Evolutionary conservation across 2,329 filamentous ascomycete genomes (phyloP), one percentile per base, ranked within the genome.

Genomic region (Apiospora saccharicola): DNA sequence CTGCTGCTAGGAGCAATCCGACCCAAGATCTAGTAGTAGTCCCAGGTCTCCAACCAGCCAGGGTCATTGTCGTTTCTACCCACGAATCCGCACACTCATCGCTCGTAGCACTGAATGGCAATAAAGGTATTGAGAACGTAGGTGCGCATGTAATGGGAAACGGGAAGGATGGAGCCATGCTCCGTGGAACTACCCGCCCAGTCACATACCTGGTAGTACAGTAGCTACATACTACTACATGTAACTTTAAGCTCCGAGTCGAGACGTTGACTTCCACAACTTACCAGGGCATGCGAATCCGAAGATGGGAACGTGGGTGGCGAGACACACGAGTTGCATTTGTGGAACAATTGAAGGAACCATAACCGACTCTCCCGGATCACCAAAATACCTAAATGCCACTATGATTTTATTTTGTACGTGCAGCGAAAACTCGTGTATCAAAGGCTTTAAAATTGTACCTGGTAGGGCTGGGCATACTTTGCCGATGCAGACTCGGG

Each of bases 121-220:
- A 26, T n/a, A 4, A 12, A 3, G 5, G 6, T 6, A 41, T 7
- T 8, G 37, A 41, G 24, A 30, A 37, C 5, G 24, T 24, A 30
- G 49, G 13, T 14, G 14, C 10, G 30, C 7, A 16, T n/a, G 16
- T 4, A 37, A 16, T 37, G 30, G 12, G 3, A 22, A 64, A 41
- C 34, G 57, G 57, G 57, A 64, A 64, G 57, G 34, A 64, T 14
- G 57, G 8, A 64, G 57, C 30, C 30, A 64, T 41, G 10, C 57
- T 41, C 4, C 22, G 34, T 64, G 57, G 57, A 64, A 64, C 57
- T 41, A 24, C 34, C 57, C 57, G 51, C 51, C 51, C 51, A 57
- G 47, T 24, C 2, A 49, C 47, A 49, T 2, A 19, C 30, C 22
- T 8, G n/a, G n/a, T n/a, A n/a, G n/a, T n/a, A n/a, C n/a, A n/a